These are phyloP conservation scores for Kluyveromyces dobzhanskii DNA, from an alignment of 805 yeast species.

Conservation along the genomic window DNA sequence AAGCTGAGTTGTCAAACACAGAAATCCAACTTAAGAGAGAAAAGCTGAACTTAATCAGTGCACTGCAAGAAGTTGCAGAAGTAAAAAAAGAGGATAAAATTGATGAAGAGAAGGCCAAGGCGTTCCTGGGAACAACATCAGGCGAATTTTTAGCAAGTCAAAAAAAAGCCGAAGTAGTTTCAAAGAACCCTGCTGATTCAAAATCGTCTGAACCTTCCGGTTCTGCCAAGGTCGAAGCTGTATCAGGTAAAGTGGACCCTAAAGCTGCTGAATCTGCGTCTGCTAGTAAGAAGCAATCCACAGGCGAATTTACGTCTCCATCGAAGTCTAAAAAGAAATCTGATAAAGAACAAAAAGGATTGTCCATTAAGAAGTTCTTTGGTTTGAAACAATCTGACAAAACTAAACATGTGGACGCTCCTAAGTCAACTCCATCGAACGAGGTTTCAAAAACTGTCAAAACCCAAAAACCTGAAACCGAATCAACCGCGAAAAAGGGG, in stretches of 20 bases:
- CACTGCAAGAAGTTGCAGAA: constrained; percentile 35
- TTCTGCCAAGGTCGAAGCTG: constrained; percentile 5
- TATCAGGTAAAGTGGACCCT: constrained; percentile 5
- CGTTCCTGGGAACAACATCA: constrained; percentile 25
- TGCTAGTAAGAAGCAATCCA: constrained; percentile 12
- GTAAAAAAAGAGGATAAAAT: constrained; percentile 25
- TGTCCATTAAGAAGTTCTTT: constrained; percentile 1
- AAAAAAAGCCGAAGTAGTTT: constrained; percentile 10
- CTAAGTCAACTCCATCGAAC: too few relatives aligned
- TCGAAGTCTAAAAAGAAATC: not conserved
- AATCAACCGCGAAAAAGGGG: not conserved
- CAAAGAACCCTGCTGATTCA: constrained; percentile 8
- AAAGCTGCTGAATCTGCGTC: not conserved
- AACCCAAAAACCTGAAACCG: not conserved
- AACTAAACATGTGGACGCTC: too few relatives aligned
- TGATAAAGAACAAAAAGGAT: not conserved
- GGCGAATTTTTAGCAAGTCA: constrained; percentile 21
- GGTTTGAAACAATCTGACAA: constrained; percentile 1
- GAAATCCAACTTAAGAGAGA: constrained; percentile 32
- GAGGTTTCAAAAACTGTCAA: not conserved
- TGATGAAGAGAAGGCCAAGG: constrained; percentile 26
- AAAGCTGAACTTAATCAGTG: constrained; percentile 26
- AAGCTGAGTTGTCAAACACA: constrained; percentile 28
- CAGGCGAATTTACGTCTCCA: not conserved
- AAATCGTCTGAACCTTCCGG: constrained; percentile 4